Base-by-base conservation (phyloP, 805 yeast genomes). In the Wickerhamiella qilinensis region DNA sequence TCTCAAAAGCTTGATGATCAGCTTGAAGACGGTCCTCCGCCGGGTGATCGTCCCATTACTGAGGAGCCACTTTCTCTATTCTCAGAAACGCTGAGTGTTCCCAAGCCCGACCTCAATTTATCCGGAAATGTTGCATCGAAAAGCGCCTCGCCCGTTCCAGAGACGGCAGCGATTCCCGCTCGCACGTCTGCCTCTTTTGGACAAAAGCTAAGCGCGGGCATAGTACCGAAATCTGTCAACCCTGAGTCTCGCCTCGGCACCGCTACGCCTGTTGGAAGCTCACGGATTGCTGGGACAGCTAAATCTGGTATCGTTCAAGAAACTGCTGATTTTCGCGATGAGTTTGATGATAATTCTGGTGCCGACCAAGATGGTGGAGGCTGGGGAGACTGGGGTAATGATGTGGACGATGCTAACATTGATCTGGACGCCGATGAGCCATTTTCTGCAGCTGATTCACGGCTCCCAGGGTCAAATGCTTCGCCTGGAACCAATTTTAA, bases 1-100 rank as follows among this genome's bases (percentile, higher is more conserved):
- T 68, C 63, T 2, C 54, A 54, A 20, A 44, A 56, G 20, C 57
- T 67, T 30, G 43, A 45, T 6, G 56, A 51, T n/a, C 20, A 33
- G 16, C 36, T 38, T 16, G 39, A 28, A 37, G 41, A 29, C 3
- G 47, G 44, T 16, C 34, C 30, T 32, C 46, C 45, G 28, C 43
- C 30, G 43, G 42, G 34, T 33, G 47, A 47, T 39, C 45, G 36
- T 21, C 25, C 6, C 11, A 15, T 5, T 18, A 15, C 30, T 6
- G 11, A 24, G 27, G 30, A 14, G 14, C n/a, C 30, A 28, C 17
- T 28, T 7, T 28, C 30, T 5, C 17, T 28, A 28, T 28, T 28
- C 17, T 28, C 30, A 5, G 15, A 12, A 5, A 15, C 30, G 20
- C n/a, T 33, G 24, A 3, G 29, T 12, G 16, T 4, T 16, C 20